Evolutionary conservation across 257 asterid genomes (phyloP), one percentile per base, ranked within the genome.

Genomic region (Solanum lycopersicoides): DNA sequence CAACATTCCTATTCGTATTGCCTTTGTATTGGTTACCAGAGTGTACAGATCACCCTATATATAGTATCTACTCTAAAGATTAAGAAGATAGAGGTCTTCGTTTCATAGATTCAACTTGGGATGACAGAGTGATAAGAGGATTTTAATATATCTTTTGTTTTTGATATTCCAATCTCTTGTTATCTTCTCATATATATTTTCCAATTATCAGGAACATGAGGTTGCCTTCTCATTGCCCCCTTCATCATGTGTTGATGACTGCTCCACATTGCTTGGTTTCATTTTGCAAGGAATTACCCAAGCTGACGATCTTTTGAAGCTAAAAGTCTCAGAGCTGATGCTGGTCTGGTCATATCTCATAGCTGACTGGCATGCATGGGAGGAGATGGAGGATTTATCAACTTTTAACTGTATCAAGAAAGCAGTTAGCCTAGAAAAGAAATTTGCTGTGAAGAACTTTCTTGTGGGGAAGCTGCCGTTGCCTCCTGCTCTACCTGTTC

Each of bases 351-450:
- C 93, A 82, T 39, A 91, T 86, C 87, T 87, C 34, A 91, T 91
- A 71, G 89, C 92, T 53, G 89, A 91, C 63, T 91, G 93, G 93
- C 86, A 91, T 83, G 92, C 88, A 45, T 91, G 93, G 93, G 93
- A 91, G 66, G 93, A 89, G 42, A 86, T 86, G 76, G 93, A 91
- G 90, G 93, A 91, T 87, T 47, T 89, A 74, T 86, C 93, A 42
- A 88, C 90, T 39, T 91, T 91, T 50, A 76, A 87, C 37, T 91
- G 93, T 88, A 88, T 89, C 65, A 87, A 86, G 83, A 88, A 87
- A 74, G 91, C 91, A 68, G 87, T 91, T 77, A 86, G 37, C 82
- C 87, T 91, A 35, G 86, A 87, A 87, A 82, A 75, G 42, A 89
- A 85, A 76, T 85, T 87, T 87, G 28, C 90, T 23, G n/a, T 89